Evolutionary conservation across 2,329 filamentous ascomycete genomes (phyloP), one percentile per base, ranked within the genome.

Genomic region (Tolypocladium paradoxum): DNA sequence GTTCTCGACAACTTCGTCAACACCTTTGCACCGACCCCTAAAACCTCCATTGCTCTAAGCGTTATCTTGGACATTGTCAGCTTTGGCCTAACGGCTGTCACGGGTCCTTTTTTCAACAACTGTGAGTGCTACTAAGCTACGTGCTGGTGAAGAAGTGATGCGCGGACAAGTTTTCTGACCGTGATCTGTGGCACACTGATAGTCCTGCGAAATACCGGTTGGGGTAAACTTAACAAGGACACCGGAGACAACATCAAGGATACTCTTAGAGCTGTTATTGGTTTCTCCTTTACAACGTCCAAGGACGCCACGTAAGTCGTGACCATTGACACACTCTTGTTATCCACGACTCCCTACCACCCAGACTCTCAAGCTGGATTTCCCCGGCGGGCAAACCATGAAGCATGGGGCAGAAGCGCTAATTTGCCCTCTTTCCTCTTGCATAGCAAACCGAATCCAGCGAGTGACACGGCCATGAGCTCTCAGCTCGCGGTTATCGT

Each of bases 31-130:
- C 43, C 43, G 4, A 18, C 31, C 1, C 8, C 18, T 2, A 47
- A 12, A 18, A 2, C 1, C 4, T 2, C 2, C 4, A 3, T 33
- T 3, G 2, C 8, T 3, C 12, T 33, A 18, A 47, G 20, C 1
- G 5, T 47, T 11, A 33, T 47, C 27, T 7, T 47, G 2, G 43
- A 47, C 43, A 31, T 47, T 3, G 18, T 47, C 43, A 47, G 8
- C 27, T 47, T 47, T 6, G 43, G 43, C 6, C 1, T 47, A 4
- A 14, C 4, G 1, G 4, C 6, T 2, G 18, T 11, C 18, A 1
- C 11, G 6, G 43, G 43, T 9, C 27, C 43, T 6, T 33, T 33
- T n/a, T 47, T 47, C 18, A 47, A 33, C 27, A 33, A 47, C 27
- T 20, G n/a, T n/a, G n/a, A n/a, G n/a, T n/a, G n/a, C n/a, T n/a